Conservation (phyloP, 108 stramenopile species). For the Aurantiochytrium sp. region DNA sequence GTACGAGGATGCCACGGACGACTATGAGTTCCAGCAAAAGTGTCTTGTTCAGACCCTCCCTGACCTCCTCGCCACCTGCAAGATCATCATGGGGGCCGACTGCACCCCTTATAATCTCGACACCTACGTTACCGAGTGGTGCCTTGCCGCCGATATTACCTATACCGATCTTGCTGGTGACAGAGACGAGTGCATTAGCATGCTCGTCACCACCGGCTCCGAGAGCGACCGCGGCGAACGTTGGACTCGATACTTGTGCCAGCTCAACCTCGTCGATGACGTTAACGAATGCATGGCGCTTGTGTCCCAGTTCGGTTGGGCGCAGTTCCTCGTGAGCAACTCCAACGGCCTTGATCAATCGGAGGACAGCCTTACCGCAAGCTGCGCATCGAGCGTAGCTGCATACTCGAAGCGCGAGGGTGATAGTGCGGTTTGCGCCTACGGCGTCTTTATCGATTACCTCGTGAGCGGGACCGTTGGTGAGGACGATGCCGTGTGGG, state of each 20-base stretch:
- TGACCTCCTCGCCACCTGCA: neutral
- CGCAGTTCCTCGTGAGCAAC: neutral
- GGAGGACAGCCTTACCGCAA: neutral
- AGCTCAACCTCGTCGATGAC: neutral
- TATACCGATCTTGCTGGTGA: neutral
- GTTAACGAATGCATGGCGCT: neutral
- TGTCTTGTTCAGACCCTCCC: neutral
- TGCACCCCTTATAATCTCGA: neutral
- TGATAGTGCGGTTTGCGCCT: neutral
- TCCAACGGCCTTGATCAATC: neutral
- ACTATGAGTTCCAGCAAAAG: neutral
- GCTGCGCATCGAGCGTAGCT: neutral
- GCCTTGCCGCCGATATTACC: neutral
- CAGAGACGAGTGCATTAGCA: neutral
- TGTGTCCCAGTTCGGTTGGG: neutral
- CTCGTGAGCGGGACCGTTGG: too few species aligned
- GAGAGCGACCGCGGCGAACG: neutral
- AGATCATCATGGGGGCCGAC: neutral
- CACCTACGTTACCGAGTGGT: neutral
- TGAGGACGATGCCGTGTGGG: neutral
- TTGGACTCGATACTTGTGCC: neutral
- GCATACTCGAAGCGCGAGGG: neutral
- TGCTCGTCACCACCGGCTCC: neutral
- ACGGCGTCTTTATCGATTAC: neutral
- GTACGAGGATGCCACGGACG: neutral